Base-by-base conservation (phyloP, 2,329 filamentous ascomycete genomes). In the Zymoseptoria ardabiliae region DNA sequence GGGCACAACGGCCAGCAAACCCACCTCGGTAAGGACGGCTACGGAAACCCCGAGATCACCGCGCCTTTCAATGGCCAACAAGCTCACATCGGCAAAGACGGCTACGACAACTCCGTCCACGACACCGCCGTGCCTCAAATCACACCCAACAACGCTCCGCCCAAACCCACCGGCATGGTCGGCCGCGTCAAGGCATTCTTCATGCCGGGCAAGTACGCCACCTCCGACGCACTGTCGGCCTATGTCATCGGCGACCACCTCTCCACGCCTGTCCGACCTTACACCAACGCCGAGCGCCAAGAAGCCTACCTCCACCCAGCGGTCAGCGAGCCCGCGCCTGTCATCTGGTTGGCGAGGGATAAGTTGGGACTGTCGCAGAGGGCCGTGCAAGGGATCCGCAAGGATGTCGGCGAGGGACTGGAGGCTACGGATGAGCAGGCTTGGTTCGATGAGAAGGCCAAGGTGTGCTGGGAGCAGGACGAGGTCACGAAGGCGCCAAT, bases 271-370 rank as follows among this genome's bases (percentile, higher is more conserved):
- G 60, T 59, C 0, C 70, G 64, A 19, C 62, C 64, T n/a, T 71
- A 68, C 56, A 68, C 68, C 8, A 60, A 62, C 13, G 52, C 65
- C 41, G 64, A 77, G 41, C 71, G 71, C 48, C 71, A 73, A 55
- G 71, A 75, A 51, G 77, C 77, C 8, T 79, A 72, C 64, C 70
- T 77, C 55, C 75, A 78, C 62, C 77, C 77, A 2, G 75, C 75
- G 0, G 70, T 79, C 45, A 75, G 71, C 1, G 69, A 68, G 5
- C 69, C 74, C n/a, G 70, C 70, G 1, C 76, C 76, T 0, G 68
- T 71, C 1, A 63, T 79, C n/a, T 79, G 77, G 77, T 74, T 79
- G 50, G 74, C 75, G 5, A 68, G 62, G 19, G 77, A 79, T 58
- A 71, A 75, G 25, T 74, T 75, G 66, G 76, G 76, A 1, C 71